Evolutionary conservation across 345 rosid genomes (phyloP).

Genomic region (Garcia nutans): DNA sequence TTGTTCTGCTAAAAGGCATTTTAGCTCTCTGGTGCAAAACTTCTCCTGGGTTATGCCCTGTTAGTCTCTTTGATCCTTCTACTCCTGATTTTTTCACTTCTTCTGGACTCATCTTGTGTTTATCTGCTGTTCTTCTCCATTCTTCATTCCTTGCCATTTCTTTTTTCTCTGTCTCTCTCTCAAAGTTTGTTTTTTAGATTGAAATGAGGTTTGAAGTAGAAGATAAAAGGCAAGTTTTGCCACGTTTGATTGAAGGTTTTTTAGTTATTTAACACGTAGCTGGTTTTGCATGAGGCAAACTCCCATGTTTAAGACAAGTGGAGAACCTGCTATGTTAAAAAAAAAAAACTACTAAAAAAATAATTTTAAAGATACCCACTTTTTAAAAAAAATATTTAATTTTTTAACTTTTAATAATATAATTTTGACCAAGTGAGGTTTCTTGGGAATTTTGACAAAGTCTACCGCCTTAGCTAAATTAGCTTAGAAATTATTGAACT

Average conservation of each 20-base stretch:
- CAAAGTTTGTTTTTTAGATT: too few relatives aligned
- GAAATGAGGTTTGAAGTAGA: neutral
- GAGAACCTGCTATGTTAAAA: neutral
- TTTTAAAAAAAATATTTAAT: too few relatives aligned
- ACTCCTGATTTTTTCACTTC: slow-evolving; percentile 53
- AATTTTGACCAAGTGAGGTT: too few relatives aligned
- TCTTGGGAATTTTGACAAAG: too few relatives aligned
- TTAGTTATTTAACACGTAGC: slow-evolving; percentile 18
- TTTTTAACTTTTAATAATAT: too few relatives aligned
- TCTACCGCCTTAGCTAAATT: too few relatives aligned
- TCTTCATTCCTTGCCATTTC: slow-evolving; percentile 44
- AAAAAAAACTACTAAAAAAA: too few relatives aligned
- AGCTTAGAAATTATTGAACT: too few relatives aligned
- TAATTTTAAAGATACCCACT: too few relatives aligned
- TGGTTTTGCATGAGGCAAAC: slow-evolving; percentile 14
- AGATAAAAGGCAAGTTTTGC: neutral
- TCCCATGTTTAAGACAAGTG: slow-evolving; percentile 9
- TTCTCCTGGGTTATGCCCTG: slow-evolving; percentile 54
- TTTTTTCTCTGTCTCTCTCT: too few relatives aligned
- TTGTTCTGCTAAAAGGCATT: slow-evolving; percentile 51
- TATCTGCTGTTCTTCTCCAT: slow-evolving; percentile 60
- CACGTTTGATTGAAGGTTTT: neutral
- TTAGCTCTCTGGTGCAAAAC: slow-evolving; percentile 64
- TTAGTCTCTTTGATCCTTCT: slow-evolving; percentile 56
- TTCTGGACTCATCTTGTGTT: slow-evolving; percentile 64